These are phyloP conservation scores for Mollisiaceae sp. DNA, from an alignment of 2,329 filamentous ascomycete species.

Conservation along the genomic window DNA sequence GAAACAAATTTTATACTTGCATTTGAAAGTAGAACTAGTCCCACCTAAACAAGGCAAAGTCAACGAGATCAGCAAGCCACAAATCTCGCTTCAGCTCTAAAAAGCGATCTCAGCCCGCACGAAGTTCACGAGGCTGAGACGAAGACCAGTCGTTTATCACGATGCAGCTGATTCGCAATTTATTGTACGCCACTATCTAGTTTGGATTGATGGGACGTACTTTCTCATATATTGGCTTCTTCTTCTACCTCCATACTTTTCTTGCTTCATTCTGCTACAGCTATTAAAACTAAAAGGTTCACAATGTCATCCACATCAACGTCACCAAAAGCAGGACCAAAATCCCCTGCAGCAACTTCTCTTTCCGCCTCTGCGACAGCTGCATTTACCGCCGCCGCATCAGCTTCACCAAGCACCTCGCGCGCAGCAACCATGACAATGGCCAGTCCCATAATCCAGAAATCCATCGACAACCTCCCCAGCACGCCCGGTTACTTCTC, in stretches of 20 bases:
- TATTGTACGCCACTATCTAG: neutral
- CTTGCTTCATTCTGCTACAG: neutral
- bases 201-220: neutral
- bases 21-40: neutral
- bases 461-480: neutral
- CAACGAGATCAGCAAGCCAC: neutral
- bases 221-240: neutral
- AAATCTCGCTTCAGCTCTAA: conserved; percentile 4
- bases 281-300: neutral
- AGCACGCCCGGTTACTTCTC: conserved; percentile 2
- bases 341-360: neutral
- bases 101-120: neutral
- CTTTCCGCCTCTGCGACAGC: neutral
- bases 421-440: neutral
- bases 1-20: conserved; percentile 46
- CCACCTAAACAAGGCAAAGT: neutral
- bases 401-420: neutral
- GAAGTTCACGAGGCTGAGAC: conserved; percentile 3
- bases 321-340: neutral
- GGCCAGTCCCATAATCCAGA: neutral
- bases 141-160: neutral
- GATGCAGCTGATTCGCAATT: neutral
- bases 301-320: neutral
- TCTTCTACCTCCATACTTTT: neutral
- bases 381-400: neutral